These are phyloP conservation scores for Hysterangium stoloniferum DNA, from an alignment of 768 basidiomycete species.

Conservation along the genomic window DNA sequence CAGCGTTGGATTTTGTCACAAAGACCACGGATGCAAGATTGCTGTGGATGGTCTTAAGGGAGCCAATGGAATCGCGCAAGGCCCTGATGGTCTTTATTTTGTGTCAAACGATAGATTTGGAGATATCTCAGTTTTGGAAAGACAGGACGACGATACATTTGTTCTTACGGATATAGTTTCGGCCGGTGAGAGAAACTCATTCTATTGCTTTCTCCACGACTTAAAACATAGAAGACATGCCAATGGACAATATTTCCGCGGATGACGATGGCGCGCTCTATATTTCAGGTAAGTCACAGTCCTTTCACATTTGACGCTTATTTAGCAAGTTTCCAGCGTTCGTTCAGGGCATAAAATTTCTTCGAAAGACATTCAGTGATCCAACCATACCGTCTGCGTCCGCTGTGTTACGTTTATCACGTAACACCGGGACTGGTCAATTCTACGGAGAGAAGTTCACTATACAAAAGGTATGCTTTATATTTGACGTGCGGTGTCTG, in stretches of 20 bases:
- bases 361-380: conserved; percentile 34
- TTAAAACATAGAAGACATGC: conserved; percentile 35
- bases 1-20: conserved; percentile 60
- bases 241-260: conserved; percentile 54
- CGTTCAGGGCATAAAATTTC: conserved; percentile 29
- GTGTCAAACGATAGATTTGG: conserved; percentile 42
- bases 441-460: conserved; percentile 55
- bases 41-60: conserved; percentile 42
- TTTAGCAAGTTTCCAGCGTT: conserved; percentile 28
- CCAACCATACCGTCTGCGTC: conserved; percentile 35
- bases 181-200: conserved; percentile 35
- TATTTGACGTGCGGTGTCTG: not conserved
- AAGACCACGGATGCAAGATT: conserved; percentile 51
- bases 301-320: not conserved
- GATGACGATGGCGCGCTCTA: conserved; percentile 55
- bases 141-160: conserved; percentile 51
- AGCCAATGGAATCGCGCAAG: conserved; percentile 52
- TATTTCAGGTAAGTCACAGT: conserved; percentile 43
- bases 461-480: conserved; percentile 42
- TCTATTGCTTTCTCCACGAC: conserved; percentile 6
- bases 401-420: conserved; percentile 42
- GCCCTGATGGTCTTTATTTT: conserved; percentile 55
- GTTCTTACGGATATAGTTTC: conserved; percentile 43
- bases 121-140: conserved; percentile 45
- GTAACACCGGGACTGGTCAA: conserved; percentile 42